These are phyloP conservation scores for Xanthoconium stramineum DNA, from an alignment of 768 basidiomycete genomes.

Conservation along the genomic window DNA sequence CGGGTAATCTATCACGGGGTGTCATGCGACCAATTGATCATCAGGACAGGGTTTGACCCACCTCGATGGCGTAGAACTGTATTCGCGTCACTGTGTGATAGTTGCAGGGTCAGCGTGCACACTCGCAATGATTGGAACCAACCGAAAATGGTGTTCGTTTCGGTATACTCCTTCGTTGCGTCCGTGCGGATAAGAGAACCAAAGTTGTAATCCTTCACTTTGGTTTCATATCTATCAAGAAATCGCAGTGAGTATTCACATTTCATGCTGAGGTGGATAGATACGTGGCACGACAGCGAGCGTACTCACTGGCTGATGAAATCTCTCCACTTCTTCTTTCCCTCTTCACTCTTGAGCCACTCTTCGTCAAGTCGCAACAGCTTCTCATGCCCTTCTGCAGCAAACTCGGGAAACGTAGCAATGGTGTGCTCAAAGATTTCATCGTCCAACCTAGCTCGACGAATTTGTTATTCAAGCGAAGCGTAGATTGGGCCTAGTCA, in stretches of 20 bases:
- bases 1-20: slow-evolving; percentile 67
- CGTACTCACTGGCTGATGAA: slow-evolving; percentile 71
- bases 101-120: slow-evolving; percentile 9
- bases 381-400: slow-evolving; percentile 43
- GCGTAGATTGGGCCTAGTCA: slow-evolving; percentile 8
- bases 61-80: slow-evolving; percentile 93
- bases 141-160: slow-evolving; percentile 96
- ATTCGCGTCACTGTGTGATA: slow-evolving; percentile 18
- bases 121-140: slow-evolving; percentile 15
- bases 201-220: slow-evolving; percentile 93
- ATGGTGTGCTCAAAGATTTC: slow-evolving; percentile 82
- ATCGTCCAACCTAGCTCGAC: slow-evolving; percentile 69
- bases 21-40: background rate
- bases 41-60: slow-evolving; percentile 30
- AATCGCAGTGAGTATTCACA: slow-evolving; percentile 9
- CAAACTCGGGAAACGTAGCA: slow-evolving; percentile 78
- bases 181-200: slow-evolving; percentile 90
- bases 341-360: slow-evolving; percentile 83
- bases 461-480: slow-evolving; percentile 12
- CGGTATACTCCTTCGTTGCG: slow-evolving; percentile 75
- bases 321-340: slow-evolving; percentile 87
- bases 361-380: slow-evolving; percentile 77
- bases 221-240: slow-evolving; percentile 72
- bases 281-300: slow-evolving; percentile 1
- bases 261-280: too few relatives aligned